phyloP scores from a whole-genome alignment of 345 rosid species.

The Citrus hindsii region DNA sequence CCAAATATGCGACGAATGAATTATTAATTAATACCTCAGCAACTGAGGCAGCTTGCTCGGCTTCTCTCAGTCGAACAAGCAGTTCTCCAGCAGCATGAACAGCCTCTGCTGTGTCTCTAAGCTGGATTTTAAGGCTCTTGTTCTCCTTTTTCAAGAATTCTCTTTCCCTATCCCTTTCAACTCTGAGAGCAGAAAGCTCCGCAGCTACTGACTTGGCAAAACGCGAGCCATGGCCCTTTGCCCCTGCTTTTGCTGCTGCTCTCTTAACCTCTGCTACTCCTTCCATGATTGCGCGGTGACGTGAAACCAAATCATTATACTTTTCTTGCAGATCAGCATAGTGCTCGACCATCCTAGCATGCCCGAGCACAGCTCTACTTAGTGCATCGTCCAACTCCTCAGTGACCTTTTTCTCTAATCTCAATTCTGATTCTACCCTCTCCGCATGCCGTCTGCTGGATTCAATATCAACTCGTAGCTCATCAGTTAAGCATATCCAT shows the following conservation, averaged over 20 bases:
- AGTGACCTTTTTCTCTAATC: conserved; percentile 55
- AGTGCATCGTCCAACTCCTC: conserved; percentile 93
- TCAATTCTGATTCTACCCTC: conserved; percentile 63
- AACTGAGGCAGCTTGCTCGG: conserved; percentile 73
- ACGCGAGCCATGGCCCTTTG: conserved; percentile 70
- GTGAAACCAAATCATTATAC: conserved; percentile 63
- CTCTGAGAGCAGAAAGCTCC: conserved; percentile 75
- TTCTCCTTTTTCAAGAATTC: conserved; percentile 75
- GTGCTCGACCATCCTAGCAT: conserved; percentile 94
- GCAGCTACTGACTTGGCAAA: conserved; percentile 72
- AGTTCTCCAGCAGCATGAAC: conserved; percentile 99
- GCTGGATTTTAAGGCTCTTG: conserved; percentile 69
- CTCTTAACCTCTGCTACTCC: conserved; percentile 85
- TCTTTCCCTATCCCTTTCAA: conserved; percentile 80
- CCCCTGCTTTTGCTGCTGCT: conserved; percentile 87
- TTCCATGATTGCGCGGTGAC: conserved; percentile 71
- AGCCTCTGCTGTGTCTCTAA: conserved; percentile 94
- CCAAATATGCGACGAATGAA: not conserved
- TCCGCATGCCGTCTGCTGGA: conserved; percentile 69
- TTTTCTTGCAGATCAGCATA: conserved; percentile 89
- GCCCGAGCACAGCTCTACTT: conserved; percentile 78
- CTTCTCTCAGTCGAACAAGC: conserved; percentile 85
- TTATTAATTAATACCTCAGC: conserved; percentile 59
- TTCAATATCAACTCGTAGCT: conserved; percentile 82
- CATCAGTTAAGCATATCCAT: conserved; percentile 91